These are phyloP conservation scores for Xylaria digitata DNA, from an alignment of 2,329 filamentous ascomycete species.

Conservation along the genomic window DNA sequence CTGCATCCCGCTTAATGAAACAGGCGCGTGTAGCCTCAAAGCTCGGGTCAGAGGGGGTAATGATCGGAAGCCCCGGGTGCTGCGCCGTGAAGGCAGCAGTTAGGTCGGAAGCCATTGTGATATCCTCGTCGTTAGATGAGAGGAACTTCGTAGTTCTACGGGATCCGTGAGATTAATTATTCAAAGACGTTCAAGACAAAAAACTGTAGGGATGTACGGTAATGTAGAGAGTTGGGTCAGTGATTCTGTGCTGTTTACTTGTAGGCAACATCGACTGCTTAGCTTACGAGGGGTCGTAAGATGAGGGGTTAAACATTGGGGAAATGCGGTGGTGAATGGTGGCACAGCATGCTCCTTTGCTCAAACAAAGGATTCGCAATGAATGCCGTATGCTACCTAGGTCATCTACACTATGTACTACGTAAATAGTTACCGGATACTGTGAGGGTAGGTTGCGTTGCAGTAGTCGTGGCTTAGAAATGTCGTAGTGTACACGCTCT, in stretches of 20 bases:
- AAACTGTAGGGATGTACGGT: too few species aligned
- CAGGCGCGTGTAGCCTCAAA: conserved; percentile 40
- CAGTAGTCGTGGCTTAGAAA: conserved; percentile 1
- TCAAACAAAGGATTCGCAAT: too few species aligned
- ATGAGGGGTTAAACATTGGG: too few species aligned
- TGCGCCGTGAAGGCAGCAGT: conserved; percentile 5
- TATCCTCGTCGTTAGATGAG: too few species aligned
- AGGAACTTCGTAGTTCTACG: not conserved
- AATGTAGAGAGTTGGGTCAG: not conserved
- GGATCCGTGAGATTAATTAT: not conserved
- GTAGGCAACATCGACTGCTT: not conserved
- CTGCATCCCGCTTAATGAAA: conserved; percentile 31
- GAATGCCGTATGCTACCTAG: too few species aligned
- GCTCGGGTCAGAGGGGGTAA: conserved; percentile 23
- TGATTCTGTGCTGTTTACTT: not conserved
- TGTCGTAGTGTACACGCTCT: too few species aligned
- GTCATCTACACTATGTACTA: not conserved
- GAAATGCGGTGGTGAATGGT: too few species aligned
- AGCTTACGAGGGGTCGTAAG: too few species aligned
- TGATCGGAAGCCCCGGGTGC: conserved; percentile 18
- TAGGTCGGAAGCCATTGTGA: conserved; percentile 15
- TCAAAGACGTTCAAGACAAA: not conserved
- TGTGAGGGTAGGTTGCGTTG: conserved; percentile 2
- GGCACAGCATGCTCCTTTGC: too few species aligned
- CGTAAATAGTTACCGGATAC: not conserved